phyloP scores from a whole-genome alignment of 805 yeast species.

The Metschnikowia colocasiae region DNA sequence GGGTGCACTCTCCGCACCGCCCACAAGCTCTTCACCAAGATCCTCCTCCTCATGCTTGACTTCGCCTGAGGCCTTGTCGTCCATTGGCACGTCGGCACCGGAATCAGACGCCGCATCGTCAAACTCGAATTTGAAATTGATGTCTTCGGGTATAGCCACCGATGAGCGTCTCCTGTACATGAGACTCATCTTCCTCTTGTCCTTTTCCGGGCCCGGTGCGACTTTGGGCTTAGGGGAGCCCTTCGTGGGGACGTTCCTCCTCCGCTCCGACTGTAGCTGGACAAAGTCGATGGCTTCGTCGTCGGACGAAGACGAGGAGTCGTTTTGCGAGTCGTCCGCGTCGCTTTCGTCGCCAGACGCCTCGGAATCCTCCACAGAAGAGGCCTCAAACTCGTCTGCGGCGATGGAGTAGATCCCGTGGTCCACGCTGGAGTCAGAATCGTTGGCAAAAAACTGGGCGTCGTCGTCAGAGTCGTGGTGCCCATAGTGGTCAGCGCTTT shows the following conservation, averaged over 20 bases:
- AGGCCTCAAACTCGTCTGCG: constrained; percentile 13
- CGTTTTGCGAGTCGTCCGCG: constrained; percentile 14
- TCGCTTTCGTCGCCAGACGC: constrained; percentile 27
- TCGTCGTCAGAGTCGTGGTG: constrained; percentile 3
- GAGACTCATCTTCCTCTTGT: constrained; percentile 12
- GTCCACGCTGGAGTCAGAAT: constrained; percentile 14
- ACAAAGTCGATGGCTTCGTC: constrained; percentile 73
- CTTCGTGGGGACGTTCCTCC: constrained; percentile 16
- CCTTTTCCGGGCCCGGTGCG: constrained; percentile 6
- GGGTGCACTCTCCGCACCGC: constrained; percentile 6
- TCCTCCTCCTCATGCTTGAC: constrained; percentile 47
- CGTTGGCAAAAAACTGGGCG: background rate
- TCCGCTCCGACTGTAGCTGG: constrained; percentile 62
- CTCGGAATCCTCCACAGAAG: constrained; percentile 29
- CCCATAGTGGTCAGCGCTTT: constrained; percentile 1
- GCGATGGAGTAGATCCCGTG: constrained; percentile 25
- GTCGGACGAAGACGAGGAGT: constrained; percentile 44
- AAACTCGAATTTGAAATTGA: constrained; percentile 40
- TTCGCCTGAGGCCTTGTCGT: constrained; percentile 16
- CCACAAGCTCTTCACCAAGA: constrained; percentile 51
- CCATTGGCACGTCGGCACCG: constrained; percentile 10
- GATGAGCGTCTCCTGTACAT: constrained; percentile 30
- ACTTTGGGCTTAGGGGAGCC: background rate
- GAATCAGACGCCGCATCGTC: constrained; percentile 25
- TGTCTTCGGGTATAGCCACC: constrained; percentile 41